These are phyloP conservation scores for Helicocarpus griseus DNA, from an alignment of 2,329 filamentous ascomycete species.

Conservation along the genomic window DNA sequence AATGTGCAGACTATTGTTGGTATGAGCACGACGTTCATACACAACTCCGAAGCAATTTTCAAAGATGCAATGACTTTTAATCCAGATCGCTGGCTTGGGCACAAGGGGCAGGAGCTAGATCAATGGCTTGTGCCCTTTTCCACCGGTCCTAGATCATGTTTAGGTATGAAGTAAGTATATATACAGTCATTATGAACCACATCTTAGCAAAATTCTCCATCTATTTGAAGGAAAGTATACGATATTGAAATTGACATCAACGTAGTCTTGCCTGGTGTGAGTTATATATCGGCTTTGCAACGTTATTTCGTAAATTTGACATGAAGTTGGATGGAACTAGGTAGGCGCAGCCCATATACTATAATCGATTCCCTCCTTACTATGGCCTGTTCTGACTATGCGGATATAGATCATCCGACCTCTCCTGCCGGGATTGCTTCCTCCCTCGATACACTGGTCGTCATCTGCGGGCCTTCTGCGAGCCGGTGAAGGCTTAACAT, in stretches of 20 bases:
- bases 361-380: background rate
- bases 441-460: background rate
- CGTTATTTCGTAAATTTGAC: background rate
- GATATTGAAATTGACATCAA: background rate
- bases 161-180: slow-evolving; percentile 22
- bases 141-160: slow-evolving; percentile 32
- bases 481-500: background rate
- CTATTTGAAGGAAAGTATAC: background rate
- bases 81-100: slow-evolving; percentile 35
- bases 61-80: slow-evolving; percentile 24
- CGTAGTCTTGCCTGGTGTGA: background rate
- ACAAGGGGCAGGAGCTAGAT: slow-evolving; percentile 19
- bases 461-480: background rate
- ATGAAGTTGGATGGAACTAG: background rate
- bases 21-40: slow-evolving; percentile 19
- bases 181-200: background rate
- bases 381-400: background rate
- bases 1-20: slow-evolving; percentile 18
- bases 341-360: background rate
- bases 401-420: background rate
- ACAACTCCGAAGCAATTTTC: slow-evolving; percentile 25
- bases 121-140: slow-evolving; percentile 36
- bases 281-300: background rate
- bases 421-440: background rate
- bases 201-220: background rate